A percentile compares a stretch with the other conserved stretches of the same genome.
These are phyloP conservation scores for Leonotis leonurus DNA, from an alignment of 257 asterid genomes.

Conservation along the genomic window DNA sequence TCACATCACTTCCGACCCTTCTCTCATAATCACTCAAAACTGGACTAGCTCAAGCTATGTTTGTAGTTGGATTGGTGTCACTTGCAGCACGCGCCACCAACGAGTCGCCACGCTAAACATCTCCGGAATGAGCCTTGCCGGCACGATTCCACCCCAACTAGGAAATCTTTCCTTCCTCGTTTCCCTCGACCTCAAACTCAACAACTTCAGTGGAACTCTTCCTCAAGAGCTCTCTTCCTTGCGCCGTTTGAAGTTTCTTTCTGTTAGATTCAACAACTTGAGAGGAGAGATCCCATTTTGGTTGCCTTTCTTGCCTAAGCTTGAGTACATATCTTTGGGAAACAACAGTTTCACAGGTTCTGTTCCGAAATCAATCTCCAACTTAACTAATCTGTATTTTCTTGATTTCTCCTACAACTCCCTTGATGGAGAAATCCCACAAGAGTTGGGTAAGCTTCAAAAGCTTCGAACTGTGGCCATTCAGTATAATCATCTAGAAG, in stretches of 20 bases:
- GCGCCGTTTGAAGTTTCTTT: background rate
- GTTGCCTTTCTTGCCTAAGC: background rate
- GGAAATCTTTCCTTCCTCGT: constrained; percentile 20
- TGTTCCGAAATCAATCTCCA: background rate
- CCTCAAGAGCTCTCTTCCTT: background rate
- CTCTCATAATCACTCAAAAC: background rate
- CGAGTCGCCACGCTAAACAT: background rate
- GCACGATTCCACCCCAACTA: constrained; percentile 7
- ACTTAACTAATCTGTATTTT: background rate
- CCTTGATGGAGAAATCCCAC: background rate
- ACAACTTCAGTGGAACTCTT: background rate
- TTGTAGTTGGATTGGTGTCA: background rate
- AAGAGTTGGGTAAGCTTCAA: background rate
- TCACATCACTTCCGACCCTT: constrained; percentile 8
- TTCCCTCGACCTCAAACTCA: background rate
- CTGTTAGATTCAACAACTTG: background rate
- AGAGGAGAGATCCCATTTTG: background rate
- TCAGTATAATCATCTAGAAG: background rate
- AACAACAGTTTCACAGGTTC: background rate
- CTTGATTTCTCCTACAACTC: constrained; percentile 3
- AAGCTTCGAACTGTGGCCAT: background rate
- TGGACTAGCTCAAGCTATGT: constrained; percentile 6
- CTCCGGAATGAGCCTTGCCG: constrained; percentile 1
- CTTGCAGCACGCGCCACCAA: background rate
- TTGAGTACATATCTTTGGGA: background rate